phyloP scores from a whole-genome alignment of 352 stramenopile species.

The Phytophthora sansomeana region DNA sequence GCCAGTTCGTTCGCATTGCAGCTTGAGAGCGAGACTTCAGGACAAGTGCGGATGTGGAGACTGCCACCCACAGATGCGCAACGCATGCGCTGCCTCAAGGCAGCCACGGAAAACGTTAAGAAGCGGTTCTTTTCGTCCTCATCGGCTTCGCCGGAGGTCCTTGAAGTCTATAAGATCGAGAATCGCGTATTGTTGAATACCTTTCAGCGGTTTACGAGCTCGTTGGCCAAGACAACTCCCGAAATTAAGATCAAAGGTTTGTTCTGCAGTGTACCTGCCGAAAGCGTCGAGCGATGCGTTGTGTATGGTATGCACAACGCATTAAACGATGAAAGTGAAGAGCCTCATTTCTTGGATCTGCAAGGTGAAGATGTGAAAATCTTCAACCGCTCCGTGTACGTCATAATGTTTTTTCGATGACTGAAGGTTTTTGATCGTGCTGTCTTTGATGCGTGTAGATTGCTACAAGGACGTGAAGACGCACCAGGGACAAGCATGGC shows the following conservation, averaged over 20 bases:
- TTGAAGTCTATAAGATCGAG: conserved; percentile 86
- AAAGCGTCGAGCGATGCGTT: conserved; percentile 65
- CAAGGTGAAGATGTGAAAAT: conserved; percentile 28
- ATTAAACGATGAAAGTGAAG: conserved; percentile 7
- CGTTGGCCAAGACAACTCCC: conserved; percentile 7
- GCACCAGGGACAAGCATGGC: conserved; percentile 31
- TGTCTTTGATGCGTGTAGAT: background rate
- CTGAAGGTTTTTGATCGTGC: background rate
- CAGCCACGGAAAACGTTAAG: conserved; percentile 78
- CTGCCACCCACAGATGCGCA: conserved; percentile 59
- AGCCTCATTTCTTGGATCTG: conserved; percentile 24
- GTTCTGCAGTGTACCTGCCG: conserved; percentile 67
- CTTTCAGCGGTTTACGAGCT: conserved; percentile 60
- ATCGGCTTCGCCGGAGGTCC: conserved; percentile 52
- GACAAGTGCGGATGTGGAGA: conserved; percentile 59
- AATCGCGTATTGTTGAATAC: conserved; percentile 63
- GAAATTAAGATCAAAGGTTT: conserved; percentile 79
- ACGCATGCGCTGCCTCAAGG: conserved; percentile 64
- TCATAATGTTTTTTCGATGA: background rate
- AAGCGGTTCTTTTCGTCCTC: conserved; percentile 47
- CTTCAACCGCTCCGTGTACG: conserved; percentile 48
- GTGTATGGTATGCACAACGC: conserved; percentile 65
- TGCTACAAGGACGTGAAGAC: conserved; percentile 25
- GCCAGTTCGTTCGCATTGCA: conserved; percentile 67
- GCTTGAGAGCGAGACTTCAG: conserved; percentile 67